A percentile compares a stretch with the other conserved stretches of the same genome.
Evolutionary conservation across 495 filamentous ascomycete species (phyloP).

Genomic region (Tetracladium setigerum): DNA sequence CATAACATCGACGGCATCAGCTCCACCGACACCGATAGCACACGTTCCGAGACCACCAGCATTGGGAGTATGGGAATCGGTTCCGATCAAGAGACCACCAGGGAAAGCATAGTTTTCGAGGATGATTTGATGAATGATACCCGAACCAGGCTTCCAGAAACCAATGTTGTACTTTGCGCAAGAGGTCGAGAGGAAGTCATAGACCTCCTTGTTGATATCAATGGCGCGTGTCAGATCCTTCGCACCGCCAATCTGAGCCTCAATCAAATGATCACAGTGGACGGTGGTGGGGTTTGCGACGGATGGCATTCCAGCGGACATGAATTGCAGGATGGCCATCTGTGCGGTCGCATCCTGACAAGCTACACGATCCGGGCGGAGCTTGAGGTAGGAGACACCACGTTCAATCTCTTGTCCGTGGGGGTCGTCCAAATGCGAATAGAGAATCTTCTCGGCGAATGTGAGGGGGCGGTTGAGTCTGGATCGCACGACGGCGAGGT

Average conservation of each 20-base stretch:
- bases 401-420: slow-evolving; percentile 94
- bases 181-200: slow-evolving; percentile 90
- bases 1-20: slow-evolving; percentile 98
- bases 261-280: slow-evolving; percentile 99
- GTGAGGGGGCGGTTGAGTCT: slow-evolving; percentile 90
- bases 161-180: slow-evolving; percentile 99
- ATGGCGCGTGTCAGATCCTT: slow-evolving; percentile 92
- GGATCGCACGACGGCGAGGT: slow-evolving; percentile 79
- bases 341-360: slow-evolving; percentile 99
- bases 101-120: slow-evolving; percentile 99
- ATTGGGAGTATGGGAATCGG: slow-evolving; percentile 98
- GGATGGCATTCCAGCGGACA: slow-evolving; percentile 92
- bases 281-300: slow-evolving; percentile 95
- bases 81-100: slow-evolving; percentile 95
- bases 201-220: slow-evolving; percentile 98
- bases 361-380: slow-evolving; percentile 95
- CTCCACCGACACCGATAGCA: slow-evolving; percentile 97
- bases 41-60: slow-evolving; percentile 94
- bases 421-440: slow-evolving; percentile 97
- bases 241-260: slow-evolving; percentile 87
- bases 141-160: slow-evolving; percentile 98
- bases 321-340: slow-evolving; percentile 99
- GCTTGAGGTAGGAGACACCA: slow-evolving; percentile 88
- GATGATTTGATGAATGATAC: slow-evolving; percentile 99
- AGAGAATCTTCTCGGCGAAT: slow-evolving; percentile 96